A percentile compares a stretch with the other conserved stretches of the same genome.
Conservation (phyloP, 2,329 filamentous ascomycete genomes). For the Sporothrix pallida region DNA sequence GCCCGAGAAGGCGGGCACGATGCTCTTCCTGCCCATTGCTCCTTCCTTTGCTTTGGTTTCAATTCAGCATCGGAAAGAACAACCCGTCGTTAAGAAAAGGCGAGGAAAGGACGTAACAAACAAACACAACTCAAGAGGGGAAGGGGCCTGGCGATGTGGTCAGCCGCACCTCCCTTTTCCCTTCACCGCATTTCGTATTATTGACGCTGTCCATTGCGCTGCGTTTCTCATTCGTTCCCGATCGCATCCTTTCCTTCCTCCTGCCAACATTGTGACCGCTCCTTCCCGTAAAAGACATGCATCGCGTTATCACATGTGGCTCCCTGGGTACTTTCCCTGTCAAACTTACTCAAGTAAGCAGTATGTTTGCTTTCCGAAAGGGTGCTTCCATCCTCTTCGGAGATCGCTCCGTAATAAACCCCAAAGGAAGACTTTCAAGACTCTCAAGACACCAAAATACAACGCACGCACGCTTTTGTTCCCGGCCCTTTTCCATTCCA, state of each 20-base stretch:
- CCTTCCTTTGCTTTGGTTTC: not conserved
- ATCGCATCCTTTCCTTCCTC: not conserved
- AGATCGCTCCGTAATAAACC: conserved; percentile 1
- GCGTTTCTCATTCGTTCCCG: not conserved
- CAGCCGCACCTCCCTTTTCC: not conserved
- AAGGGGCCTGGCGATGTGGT: conserved; percentile 11
- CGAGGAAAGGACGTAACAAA: not conserved
- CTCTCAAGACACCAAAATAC: conserved; percentile 1
- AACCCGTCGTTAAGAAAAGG: not conserved
- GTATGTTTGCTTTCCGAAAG: not conserved
- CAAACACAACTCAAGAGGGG: not conserved
- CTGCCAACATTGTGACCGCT: not conserved
- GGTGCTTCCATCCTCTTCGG: not conserved
- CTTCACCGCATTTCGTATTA: conserved; percentile 17
- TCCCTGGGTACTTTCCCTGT: not conserved
- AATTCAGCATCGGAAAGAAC: conserved; percentile 20
- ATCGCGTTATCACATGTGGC: conserved; percentile 21
- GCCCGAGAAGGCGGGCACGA: not conserved
- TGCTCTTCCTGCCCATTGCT: not conserved
- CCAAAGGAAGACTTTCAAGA: not conserved
- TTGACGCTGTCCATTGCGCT: not conserved
- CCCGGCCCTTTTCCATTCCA: not conserved
- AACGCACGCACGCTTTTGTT: conserved; percentile 11
- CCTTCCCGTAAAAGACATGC: conserved; percentile 13
- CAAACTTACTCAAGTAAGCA: not conserved